Base-by-base conservation (phyloP, 2,329 filamentous ascomycete species). In the Sclerotinia spermophila region DNA sequence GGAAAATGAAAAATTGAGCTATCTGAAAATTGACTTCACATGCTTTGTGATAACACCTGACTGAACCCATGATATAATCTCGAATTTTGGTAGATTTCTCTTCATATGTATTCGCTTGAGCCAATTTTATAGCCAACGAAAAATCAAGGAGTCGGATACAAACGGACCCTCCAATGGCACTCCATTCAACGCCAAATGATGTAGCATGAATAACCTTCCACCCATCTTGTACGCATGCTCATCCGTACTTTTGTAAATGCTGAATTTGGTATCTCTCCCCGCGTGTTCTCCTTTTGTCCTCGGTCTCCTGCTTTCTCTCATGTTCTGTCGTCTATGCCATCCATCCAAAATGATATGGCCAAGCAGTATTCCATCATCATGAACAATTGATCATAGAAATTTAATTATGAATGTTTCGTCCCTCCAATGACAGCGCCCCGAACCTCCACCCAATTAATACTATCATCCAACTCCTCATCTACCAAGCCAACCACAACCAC, bases 401-500 rank as follows among this genome's bases (percentile, higher is more conserved):
- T 48, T 53, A 69, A 59, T 79, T 75, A 79, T 80, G 87, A 78
- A 79, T 97, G 94, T 81, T 96, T 97, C 77, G 94, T 94, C 68
- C 89, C 89, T 71, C 93, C 93, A 77, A 98, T 91, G 42, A 91
- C 89, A 71, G 90, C 89, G 6, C 95, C 95, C 79, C 92, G 91
- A 53, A 99, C 96, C 81, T 96, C 90, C 30, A 86, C 86, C 96
- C 96, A 99, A 82, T 97, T 90, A 79, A 99, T 98, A 77, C 91
- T 94, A 53, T 86, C 87, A 82, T 99, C 96, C 71, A 98, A 84
- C 76, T 92, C 87, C 81, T 97, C 94, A 80, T 99, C 94, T 44
- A 99, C 90, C 71, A 96, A 84, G 2, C 96, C 96, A 71, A 96
- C 92, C 24, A 96, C 86, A 73, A 94, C 94, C 62, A 99, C 95